Base-by-base conservation (phyloP, 768 basidiomycete genomes). In the Rhizopogon vinicolor region DNA sequence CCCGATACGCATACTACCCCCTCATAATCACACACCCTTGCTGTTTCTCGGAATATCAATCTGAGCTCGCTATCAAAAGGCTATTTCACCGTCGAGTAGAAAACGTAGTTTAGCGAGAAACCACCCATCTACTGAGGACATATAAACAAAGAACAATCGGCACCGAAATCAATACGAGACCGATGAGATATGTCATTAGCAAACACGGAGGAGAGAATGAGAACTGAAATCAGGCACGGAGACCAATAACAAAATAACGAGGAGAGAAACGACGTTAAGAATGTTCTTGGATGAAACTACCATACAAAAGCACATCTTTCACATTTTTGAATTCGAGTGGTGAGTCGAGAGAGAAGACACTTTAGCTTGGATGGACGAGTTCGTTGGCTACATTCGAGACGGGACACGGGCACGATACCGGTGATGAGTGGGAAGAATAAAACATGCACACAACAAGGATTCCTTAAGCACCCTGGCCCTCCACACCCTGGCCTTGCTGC, bases 401-500 rank as follows among this genome's bases (percentile, higher is more conserved):
- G 31, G 31, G 18, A 53, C 46, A 49, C 18, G 53, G 64, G 46
- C 62, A 65, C 52, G 67, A 58, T 49, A 49, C 31, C 53, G 59
- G 61, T 59, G 65, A 54, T 55, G 62, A 55, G 58, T 57, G 53
- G 37, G 57, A 55, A 62, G 56, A 65, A 62, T 62, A 59, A 63
- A 59, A 64, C 44, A 58, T 62, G 61, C 63, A 61, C 67, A 58
- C 56, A 58, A 50, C 59, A 54, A 59, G 58, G 58, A 48, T 53
- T 58, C 52, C 59, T 65, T 62, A 70, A 60, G 67, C 70, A 50
- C 70, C 70, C 55, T 72, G 71, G 63, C 87, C 87, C 54, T 78
- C 78, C 54, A 76, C 71, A 60, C 80, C 77, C 53, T 84, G 85
- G 44, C 69, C 77, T 72, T 88, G 87, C 70, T 91, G 91, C 70